phyloP scores from a whole-genome alignment of 176 grass and related monocot species.

The Triticum urartu region DNA sequence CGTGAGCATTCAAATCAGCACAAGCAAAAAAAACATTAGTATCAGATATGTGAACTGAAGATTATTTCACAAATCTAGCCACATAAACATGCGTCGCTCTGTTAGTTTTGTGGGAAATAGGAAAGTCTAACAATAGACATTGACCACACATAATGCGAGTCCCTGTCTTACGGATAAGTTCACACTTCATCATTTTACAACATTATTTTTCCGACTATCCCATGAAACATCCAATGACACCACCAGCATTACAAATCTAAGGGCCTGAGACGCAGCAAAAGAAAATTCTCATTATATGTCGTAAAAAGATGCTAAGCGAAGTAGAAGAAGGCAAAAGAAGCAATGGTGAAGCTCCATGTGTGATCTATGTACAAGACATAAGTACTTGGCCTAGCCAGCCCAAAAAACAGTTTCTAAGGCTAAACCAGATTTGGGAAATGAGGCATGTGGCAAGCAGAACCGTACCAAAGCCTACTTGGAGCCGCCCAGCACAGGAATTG shows the following conservation, averaged over 20 bases:
- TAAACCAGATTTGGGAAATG: background rate
- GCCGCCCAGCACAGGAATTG: background rate
- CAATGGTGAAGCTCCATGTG: background rate
- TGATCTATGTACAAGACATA: constrained; percentile 3
- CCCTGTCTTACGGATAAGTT: background rate
- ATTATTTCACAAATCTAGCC: no score
- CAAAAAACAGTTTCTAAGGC: background rate
- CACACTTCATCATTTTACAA: background rate
- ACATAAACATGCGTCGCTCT: no score
- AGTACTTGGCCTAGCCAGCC: background rate
- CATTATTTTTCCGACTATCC: background rate
- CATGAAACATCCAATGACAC: constrained; percentile 2
- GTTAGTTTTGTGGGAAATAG: background rate
- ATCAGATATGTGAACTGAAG: no score
- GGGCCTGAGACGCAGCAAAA: background rate
- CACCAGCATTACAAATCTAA: background rate
- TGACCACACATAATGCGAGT: background rate
- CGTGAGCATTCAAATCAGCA: no score
- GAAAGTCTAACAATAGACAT: background rate
- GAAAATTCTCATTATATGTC: background rate
- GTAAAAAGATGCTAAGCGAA: background rate
- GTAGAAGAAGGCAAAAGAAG: background rate
- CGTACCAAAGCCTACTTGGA: background rate
- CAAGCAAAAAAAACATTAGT: no score
- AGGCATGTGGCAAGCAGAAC: background rate